Conservation (phyloP, 164 flowering plant species). For the Magnolia kwangsiensis region DNA sequence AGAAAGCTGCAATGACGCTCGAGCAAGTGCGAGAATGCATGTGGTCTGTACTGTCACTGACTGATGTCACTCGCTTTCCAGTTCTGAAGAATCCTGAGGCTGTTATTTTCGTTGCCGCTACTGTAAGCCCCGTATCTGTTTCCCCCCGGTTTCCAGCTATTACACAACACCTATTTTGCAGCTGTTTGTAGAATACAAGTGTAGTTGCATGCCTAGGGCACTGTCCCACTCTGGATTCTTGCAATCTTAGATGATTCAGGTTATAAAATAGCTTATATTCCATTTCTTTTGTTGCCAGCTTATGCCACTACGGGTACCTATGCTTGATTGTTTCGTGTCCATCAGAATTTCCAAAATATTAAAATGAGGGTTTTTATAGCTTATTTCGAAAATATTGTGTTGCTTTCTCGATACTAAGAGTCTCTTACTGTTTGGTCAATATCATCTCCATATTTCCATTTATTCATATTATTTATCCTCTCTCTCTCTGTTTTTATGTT, state of each 20-base stretch:
- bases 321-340: too few relatives aligned
- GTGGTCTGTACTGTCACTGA: conserved; percentile 82
- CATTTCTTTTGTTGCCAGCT: neutral
- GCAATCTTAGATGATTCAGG: neutral
- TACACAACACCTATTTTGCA: neutral
- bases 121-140: conserved; percentile 53
- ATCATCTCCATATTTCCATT: too few relatives aligned
- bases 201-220: neutral
- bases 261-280: neutral
- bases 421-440: too few relatives aligned
- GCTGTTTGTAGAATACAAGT: neutral
- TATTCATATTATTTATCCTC: too few relatives aligned
- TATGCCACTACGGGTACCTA: neutral
- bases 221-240: neutral
- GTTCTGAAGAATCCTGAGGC: conserved; percentile 84
- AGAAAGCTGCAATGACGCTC: conserved; percentile 63
- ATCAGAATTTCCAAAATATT: too few relatives aligned
- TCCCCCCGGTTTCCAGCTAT: neutral
- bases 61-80: conserved; percentile 97
- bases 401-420: too few relatives aligned
- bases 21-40: conserved; percentile 86
- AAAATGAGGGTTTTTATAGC: too few relatives aligned
- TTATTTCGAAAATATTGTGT: too few relatives aligned
- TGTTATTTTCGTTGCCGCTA: conserved; percentile 87
- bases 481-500: too few relatives aligned